These are phyloP conservation scores for Nevesoporus exiguus DNA, from an alignment of 768 basidiomycete species.

Conservation along the genomic window DNA sequence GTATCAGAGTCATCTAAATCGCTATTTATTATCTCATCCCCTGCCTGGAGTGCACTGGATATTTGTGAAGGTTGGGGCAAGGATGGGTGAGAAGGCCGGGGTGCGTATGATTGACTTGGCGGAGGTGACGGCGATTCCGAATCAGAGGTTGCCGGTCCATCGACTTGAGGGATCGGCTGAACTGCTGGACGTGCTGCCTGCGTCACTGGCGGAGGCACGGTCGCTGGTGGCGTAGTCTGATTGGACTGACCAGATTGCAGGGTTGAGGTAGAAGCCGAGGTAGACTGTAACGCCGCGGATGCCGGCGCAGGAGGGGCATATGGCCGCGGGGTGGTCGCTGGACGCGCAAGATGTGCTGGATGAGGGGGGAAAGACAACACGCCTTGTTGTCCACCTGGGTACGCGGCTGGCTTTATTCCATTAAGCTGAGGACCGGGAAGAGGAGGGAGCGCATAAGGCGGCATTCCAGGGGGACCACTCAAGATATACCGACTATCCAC, in stretches of 20 bases:
- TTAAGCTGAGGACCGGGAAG: slow-evolving; percentile 65
- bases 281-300: slow-evolving; percentile 26
- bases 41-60: slow-evolving; percentile 36
- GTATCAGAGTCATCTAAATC: slow-evolving; percentile 95
- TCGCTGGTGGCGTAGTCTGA: slow-evolving; percentile 10
- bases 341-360: slow-evolving; percentile 27
- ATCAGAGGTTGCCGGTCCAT: slow-evolving; percentile 67
- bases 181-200: slow-evolving; percentile 20
- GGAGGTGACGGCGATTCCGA: slow-evolving; percentile 72
- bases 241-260: slow-evolving; percentile 18
- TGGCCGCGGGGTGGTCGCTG: slow-evolving; percentile 18
- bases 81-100: slow-evolving; percentile 70
- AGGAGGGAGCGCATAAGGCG: slow-evolving; percentile 54
- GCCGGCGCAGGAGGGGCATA: slow-evolving; percentile 20
- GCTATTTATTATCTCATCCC: slow-evolving; percentile 90
- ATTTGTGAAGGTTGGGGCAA: slow-evolving; percentile 57
- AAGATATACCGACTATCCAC: slow-evolving; percentile 68
- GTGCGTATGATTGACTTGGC: slow-evolving; percentile 57
- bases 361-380: slow-evolving; percentile 51
- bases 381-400: slow-evolving; percentile 57
- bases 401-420: slow-evolving; percentile 46
- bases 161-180: slow-evolving; percentile 68
- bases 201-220: slow-evolving; percentile 14
- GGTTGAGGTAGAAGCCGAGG: slow-evolving; percentile 6
- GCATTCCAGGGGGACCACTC: slow-evolving; percentile 36